Base-by-base conservation (phyloP, 2,329 filamentous ascomycete species). In the Microdochium paspali region DNA sequence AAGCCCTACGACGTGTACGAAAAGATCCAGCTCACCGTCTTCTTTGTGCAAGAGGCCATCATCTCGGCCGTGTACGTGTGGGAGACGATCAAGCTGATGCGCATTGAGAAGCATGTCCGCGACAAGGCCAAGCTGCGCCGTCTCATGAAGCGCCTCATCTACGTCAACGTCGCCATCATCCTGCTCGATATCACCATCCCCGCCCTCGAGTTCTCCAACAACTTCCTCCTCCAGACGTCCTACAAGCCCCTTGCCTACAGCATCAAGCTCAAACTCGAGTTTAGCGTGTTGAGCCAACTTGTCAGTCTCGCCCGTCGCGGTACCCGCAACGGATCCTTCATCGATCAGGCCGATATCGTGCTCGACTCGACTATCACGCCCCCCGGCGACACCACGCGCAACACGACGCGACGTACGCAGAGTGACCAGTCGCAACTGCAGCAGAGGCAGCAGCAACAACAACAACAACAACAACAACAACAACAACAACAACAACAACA, bases 241-340 rank as follows among this genome's bases (percentile, higher is more conserved):
- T 57, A 66, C 28, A 70, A 70, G 53, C 62, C 63, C 12, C 65
- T 68, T 20, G 63, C 69, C 5, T 72, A 72, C 56, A 65, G 62
- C 42, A 58, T 72, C 53, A 72, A 72, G 53, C 63, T 77, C 35
- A 76, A 77, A 50, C 66, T 78, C n/a, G 78, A 81, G 58, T 72
- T 73, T 51, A 71, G 74, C 15, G 71, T 82, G 35, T 62, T 82
- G 10, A 66, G 76, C 24, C 63, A 62, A 12, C 61, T 70, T 30
- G 49, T 55, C 24, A 24, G 35, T 10, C 39, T 56, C 13, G 47
- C 55, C 23, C 7, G 23, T n/a, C 35, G 35, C 18, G 18, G 35
- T 12, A 10, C 35, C 5, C 12, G 35, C 35, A 40, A 40, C 35
- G 18, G 6, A 6, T 40, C 35, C 5, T 40, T 40, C 18, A 3